phyloP scores from a whole-genome alignment of 2,329 filamentous ascomycete species.

The Triangularia setosa region DNA sequence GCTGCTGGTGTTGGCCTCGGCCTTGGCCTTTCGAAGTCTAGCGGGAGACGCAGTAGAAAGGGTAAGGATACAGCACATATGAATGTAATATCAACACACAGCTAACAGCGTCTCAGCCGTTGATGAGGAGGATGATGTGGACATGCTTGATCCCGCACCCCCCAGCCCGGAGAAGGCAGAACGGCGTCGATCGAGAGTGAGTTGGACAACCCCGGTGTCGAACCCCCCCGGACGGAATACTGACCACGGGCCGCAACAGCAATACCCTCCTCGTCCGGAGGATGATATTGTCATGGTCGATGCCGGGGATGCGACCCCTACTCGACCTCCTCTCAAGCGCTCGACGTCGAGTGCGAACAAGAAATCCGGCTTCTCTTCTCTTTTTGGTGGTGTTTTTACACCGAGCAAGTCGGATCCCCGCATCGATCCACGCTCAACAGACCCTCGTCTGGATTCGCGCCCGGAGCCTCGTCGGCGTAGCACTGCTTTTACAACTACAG shows the following conservation, averaged over 20 bases:
- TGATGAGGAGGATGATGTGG: slow-evolving; percentile 43
- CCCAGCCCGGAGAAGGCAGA: slow-evolving; percentile 45
- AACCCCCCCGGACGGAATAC: slow-evolving; percentile 19
- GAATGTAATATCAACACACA: background rate
- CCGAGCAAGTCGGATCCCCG: slow-evolving; percentile 26
- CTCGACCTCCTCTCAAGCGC: slow-evolving; percentile 53
- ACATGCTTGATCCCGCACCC: slow-evolving; percentile 43
- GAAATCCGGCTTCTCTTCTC: slow-evolving; percentile 51
- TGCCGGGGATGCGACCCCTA: slow-evolving; percentile 39
- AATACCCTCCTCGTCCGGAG: slow-evolving; percentile 62
- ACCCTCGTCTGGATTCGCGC: slow-evolving; percentile 35
- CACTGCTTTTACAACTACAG: slow-evolving; percentile 44
- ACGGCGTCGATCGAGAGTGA: slow-evolving; percentile 44
- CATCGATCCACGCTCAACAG: slow-evolving; percentile 29
- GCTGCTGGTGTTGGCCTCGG: slow-evolving; percentile 14
- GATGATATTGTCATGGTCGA: slow-evolving; percentile 60
- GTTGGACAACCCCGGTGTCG: slow-evolving; percentile 8
- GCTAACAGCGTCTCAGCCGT: slow-evolving; percentile 19
- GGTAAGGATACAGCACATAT: slow-evolving; percentile 24
- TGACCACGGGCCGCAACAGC: slow-evolving; percentile 50
- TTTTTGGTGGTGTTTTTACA: slow-evolving; percentile 58
- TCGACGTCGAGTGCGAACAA: slow-evolving; percentile 61
- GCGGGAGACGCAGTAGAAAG: slow-evolving; percentile 44
- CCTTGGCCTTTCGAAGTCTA: slow-evolving; percentile 27
- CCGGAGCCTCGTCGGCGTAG: slow-evolving; percentile 47